Evolutionary conservation across 805 yeast genomes (phyloP), one percentile per base, ranked within the genome.

Genomic region (Saccharomycopsis capsularis): DNA sequence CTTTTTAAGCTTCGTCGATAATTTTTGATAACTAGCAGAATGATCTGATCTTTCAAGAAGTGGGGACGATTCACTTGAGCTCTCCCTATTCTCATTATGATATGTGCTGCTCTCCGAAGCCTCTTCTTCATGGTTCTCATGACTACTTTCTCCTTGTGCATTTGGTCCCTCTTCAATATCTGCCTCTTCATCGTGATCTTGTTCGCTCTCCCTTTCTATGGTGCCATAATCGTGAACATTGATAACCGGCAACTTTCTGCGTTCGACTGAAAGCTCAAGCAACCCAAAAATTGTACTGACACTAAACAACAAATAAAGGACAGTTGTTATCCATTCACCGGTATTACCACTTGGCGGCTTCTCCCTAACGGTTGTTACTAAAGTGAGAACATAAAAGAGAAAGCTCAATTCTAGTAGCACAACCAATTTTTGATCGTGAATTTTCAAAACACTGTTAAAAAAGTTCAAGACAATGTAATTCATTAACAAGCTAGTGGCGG

Each of bases 381-480:
- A 62, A 71, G 77, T 68, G 1, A 64, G 61, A 1, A 73, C 49
- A 87, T 88, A 82, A 55, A 70, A 64, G 16, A 76, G 37, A 24
- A 74, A 61, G 36, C 78, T 69, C n/a, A 70, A 62, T 61, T 81
- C 78, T 7, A 79, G 55, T 18, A 77, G 55, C 3, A 72, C 61
- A 40, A 75, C 68, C 48, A 79, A 67, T 58, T 79, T 78, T 56
- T 74, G 79, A 55, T 75, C 78, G 48, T 70, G 74, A 24, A 72
- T 69, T 3, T 77, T 77, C 24, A 62, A 57, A n/a, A 64, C 23
- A 27, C 59, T 64, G 35, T 65, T 60, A 30, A 66, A 58, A 32
- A 68, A 70, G 46, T 78, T 79, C 54, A 88, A 67, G 15, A 82
- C 51, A 3, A 74, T 35, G 58, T 79, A 84, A 59, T 82, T 84